Evolutionary conservation across 208 protist species (phyloP).

Genomic region (Novymonas esmeraldas): DNA sequence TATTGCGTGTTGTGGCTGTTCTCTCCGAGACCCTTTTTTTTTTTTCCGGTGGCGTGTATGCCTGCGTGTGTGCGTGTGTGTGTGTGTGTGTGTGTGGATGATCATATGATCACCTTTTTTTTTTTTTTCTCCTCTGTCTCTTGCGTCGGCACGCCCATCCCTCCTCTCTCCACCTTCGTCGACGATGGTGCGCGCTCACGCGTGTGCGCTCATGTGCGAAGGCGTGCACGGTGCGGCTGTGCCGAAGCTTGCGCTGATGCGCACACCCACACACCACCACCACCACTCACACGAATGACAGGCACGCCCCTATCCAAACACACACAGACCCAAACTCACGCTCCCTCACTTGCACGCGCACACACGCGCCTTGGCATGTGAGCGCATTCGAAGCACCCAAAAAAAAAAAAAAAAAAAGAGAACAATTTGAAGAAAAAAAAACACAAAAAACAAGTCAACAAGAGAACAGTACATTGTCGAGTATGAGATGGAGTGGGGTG

Average conservation of each 20-base stretch:
- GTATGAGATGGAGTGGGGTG: too few species aligned
- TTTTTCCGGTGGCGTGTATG: neutral
- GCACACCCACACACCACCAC: too few species aligned
- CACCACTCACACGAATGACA: neutral
- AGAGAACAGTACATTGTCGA: too few species aligned
- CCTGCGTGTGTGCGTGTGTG: neutral
- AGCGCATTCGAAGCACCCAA: neutral
- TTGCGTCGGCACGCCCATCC: too few species aligned
- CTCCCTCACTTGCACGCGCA: neutral
- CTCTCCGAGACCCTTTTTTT: neutral
- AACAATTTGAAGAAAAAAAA: too few species aligned
- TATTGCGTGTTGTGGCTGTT: neutral
- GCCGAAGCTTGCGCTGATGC: too few species aligned
- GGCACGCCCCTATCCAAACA: neutral
- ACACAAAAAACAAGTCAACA: neutral
- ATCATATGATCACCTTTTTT: neutral
- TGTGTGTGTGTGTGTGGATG: neutral
- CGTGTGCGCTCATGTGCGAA: neutral
- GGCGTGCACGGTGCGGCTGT: too few species aligned
- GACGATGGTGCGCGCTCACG: neutral
- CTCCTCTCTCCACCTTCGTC: too few species aligned
- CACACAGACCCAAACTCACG: neutral
- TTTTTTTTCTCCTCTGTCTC: conserved; percentile 2
- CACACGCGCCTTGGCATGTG: conserved; percentile 2
- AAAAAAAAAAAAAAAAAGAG: neutral